These are phyloP conservation scores for Lactarius hatsudake DNA, from an alignment of 768 basidiomycete genomes.

Conservation along the genomic window DNA sequence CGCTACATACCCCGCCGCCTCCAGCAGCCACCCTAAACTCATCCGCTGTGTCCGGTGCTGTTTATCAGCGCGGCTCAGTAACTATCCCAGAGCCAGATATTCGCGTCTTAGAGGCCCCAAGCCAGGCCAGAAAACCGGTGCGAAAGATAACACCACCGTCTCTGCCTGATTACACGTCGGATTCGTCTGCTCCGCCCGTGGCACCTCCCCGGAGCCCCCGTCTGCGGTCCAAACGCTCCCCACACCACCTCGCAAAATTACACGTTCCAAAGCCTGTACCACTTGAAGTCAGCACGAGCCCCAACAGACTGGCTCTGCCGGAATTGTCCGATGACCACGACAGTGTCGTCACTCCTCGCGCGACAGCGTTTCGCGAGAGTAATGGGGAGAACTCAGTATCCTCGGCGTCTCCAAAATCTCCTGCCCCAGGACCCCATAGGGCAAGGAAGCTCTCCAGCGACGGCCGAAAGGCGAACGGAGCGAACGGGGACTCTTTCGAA, in stretches of 20 bases:
- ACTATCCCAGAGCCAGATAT: constrained; percentile 32
- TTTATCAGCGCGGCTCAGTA: constrained; percentile 36
- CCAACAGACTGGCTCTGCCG: constrained; percentile 45
- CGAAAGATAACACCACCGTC: constrained; percentile 41
- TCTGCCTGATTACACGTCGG: constrained; percentile 44
- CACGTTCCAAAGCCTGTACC: constrained; percentile 38
- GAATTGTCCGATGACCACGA: constrained; percentile 57
- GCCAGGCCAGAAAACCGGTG: constrained; percentile 33
- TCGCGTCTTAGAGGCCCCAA: constrained; percentile 32
- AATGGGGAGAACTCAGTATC: constrained; percentile 34
- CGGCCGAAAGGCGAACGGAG: constrained; percentile 20
- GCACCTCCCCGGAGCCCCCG: constrained; percentile 42
- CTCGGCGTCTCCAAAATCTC: constrained; percentile 34
- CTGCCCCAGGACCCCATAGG: constrained; percentile 29
- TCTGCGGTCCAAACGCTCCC: constrained; percentile 53
- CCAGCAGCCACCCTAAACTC: constrained; percentile 26
- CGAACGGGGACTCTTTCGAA: constrained; percentile 10
- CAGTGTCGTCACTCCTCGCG: constrained; percentile 54
- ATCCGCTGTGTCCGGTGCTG: constrained; percentile 34
- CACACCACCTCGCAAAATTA: constrained; percentile 46
- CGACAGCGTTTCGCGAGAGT: constrained; percentile 40
- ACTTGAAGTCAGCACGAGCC: constrained; percentile 34
- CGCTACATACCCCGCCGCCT: constrained; percentile 41
- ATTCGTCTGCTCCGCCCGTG: constrained; percentile 43
- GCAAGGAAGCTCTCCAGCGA: constrained; percentile 34